phyloP scores from a whole-genome alignment of 768 basidiomycete genomes.

The Mrakia gelida region DNA sequence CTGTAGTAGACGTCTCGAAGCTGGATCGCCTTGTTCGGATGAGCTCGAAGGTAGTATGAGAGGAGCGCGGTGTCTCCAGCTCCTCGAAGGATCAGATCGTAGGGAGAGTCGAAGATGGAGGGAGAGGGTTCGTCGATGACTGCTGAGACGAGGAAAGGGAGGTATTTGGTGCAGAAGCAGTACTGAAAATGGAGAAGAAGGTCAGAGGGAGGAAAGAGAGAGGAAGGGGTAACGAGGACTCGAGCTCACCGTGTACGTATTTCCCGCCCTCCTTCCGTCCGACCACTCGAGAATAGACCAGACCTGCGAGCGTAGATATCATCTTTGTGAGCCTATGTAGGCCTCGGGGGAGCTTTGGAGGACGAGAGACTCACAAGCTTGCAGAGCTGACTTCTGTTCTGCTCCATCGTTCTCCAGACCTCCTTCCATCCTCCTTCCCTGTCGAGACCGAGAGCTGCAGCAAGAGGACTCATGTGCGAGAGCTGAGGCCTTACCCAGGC shows the following conservation, averaged over 20 bases:
- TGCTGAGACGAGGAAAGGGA: neutral
- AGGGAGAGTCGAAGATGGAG: conserved; percentile 41
- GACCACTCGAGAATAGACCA: neutral
- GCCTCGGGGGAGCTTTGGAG: neutral
- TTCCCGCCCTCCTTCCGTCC: neutral
- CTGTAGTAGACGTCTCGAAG: neutral
- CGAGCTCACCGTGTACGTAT: conserved; percentile 1
- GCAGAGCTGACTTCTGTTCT: neutral
- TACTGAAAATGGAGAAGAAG: neutral
- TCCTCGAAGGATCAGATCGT: neutral
- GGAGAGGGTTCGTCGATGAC: neutral
- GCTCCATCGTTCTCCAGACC: neutral
- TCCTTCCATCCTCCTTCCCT: neutral
- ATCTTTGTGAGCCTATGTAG: neutral
- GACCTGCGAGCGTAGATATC: neutral
- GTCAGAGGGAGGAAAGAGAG: neutral
- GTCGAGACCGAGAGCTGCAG: neutral
- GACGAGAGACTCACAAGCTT: neutral
- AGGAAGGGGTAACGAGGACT: neutral
- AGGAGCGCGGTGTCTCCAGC: neutral
- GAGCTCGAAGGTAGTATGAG: neutral
- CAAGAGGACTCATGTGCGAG: neutral
- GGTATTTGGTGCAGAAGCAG: conserved; percentile 11
- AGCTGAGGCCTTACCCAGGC: neutral
- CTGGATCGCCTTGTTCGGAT: neutral